A percentile compares a stretch with the other conserved stretches of the same genome.
Conservation (phyloP, 2,329 filamentous ascomycete species). For the Aaosphaeria arxii region DNA sequence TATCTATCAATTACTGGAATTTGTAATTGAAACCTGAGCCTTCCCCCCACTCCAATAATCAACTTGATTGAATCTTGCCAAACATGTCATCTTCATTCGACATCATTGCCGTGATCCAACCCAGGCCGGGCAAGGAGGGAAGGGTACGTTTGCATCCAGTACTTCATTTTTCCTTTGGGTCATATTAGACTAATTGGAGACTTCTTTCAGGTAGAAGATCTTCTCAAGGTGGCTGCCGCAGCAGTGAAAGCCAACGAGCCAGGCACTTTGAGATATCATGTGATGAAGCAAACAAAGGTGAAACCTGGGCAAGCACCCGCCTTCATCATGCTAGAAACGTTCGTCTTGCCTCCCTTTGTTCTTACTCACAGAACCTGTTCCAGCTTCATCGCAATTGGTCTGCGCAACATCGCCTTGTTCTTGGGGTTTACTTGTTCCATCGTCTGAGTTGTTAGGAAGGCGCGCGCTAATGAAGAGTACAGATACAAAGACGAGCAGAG, state of each 20-base stretch:
- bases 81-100: constrained; percentile 10
- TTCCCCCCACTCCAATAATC: neutral
- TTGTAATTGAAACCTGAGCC: neutral
- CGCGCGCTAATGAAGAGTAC: neutral
- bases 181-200: neutral
- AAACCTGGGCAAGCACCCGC: constrained; percentile 16
- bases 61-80: too few species aligned
- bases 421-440: too few species aligned
- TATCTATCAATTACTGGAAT: too few species aligned
- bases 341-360: neutral
- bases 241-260: constrained; percentile 31
- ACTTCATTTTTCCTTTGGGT: too few species aligned
- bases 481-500: constrained; percentile 31
- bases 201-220: constrained; percentile 25
- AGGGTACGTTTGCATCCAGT: constrained; percentile 1
- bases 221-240: constrained; percentile 19
- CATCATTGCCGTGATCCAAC: constrained; percentile 27
- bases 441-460: neutral
- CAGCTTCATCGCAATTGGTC: neutral
- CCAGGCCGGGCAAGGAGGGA: constrained; percentile 24
- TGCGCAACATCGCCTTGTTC: too few species aligned
- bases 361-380: neutral
- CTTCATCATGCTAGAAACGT: constrained; percentile 33
- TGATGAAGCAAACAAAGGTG: constrained; percentile 24
- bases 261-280: constrained; percentile 29